A percentile compares a stretch with the other conserved stretches of the same genome.
Conservation (phyloP, 2,329 filamentous ascomycete species). For the Leptographium flavum region DNA sequence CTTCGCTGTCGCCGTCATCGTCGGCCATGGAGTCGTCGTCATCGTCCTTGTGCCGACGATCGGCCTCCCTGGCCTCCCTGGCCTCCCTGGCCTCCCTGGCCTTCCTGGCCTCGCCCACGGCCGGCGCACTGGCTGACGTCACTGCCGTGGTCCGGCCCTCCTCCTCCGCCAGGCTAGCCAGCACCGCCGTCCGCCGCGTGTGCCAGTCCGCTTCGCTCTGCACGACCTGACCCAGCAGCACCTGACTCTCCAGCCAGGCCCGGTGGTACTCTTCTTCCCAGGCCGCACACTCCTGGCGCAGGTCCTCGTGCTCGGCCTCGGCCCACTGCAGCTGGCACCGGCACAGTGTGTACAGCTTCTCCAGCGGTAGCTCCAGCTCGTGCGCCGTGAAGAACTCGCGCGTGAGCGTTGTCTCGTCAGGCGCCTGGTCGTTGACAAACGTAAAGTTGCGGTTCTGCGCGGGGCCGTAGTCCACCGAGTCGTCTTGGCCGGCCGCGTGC, state of each 20-base stretch:
- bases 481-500: slow-evolving; percentile 41
- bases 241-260: slow-evolving; percentile 70
- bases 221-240: slow-evolving; percentile 60
- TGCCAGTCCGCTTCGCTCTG: slow-evolving; percentile 53
- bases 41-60: not conserved
- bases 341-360: slow-evolving; percentile 53
- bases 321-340: slow-evolving; percentile 61
- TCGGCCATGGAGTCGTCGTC: slow-evolving; percentile 2
- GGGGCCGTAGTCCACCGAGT: slow-evolving; percentile 25
- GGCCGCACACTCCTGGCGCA: slow-evolving; percentile 49
- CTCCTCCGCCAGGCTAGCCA: slow-evolving; percentile 32
- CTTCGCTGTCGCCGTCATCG: slow-evolving; percentile 7
- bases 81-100: slow-evolving; percentile 19
- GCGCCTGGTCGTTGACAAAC: slow-evolving; percentile 26
- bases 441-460: slow-evolving; percentile 26
- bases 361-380: slow-evolving; percentile 46
- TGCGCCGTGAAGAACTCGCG: slow-evolving; percentile 47
- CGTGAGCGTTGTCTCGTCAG: slow-evolving; percentile 41
- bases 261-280: slow-evolving; percentile 53
- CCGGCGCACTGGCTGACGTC: no score
- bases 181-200: slow-evolving; percentile 38
- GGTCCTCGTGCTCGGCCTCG: slow-evolving; percentile 46
- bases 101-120: slow-evolving; percentile 9
- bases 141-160: no score
- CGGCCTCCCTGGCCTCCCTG: not conserved